Conservation (phyloP, 116 monocot genomes). For the Papilionanthe hybrid region DNA sequence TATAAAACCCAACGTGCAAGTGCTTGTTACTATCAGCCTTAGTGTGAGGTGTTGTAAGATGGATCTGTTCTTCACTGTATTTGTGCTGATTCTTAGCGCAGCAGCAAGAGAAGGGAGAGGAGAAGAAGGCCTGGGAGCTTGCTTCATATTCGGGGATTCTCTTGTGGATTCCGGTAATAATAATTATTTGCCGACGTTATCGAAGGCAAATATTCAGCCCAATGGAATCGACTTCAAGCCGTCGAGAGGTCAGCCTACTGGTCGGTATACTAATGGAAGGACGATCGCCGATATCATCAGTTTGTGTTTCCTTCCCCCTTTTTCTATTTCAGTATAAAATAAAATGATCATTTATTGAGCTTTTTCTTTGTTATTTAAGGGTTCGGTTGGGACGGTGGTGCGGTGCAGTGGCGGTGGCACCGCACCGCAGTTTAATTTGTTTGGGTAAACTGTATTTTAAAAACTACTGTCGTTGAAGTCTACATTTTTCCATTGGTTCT, state of each 20-base stretch:
- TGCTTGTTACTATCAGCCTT: background rate
- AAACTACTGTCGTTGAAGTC: too few species aligned
- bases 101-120: background rate
- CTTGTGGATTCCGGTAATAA: constrained; percentile 59
- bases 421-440: too few species aligned
- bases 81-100: constrained; percentile 3
- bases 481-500: too few species aligned
- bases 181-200: constrained; percentile 35
- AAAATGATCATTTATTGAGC: too few species aligned
- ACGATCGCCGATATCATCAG: constrained; percentile 76
- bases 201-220: constrained; percentile 41
- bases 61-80: constrained; percentile 6
- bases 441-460: too few species aligned
- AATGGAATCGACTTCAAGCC: constrained; percentile 78
- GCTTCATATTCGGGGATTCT: constrained; percentile 55
- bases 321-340: too few species aligned
- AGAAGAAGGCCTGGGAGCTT: constrained; percentile 29
- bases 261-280: constrained; percentile 75
- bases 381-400: too few species aligned
- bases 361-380: too few species aligned
- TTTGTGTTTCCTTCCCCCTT: constrained; percentile 7
- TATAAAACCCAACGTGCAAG: background rate
- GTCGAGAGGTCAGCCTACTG: constrained; percentile 61
- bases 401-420: too few species aligned
- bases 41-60: background rate